A percentile compares a stretch with the other conserved stretches of the same genome.
Conservation (phyloP, 1,139 yeast genomes). For the Kurtzmaniella quercitrusa region DNA sequence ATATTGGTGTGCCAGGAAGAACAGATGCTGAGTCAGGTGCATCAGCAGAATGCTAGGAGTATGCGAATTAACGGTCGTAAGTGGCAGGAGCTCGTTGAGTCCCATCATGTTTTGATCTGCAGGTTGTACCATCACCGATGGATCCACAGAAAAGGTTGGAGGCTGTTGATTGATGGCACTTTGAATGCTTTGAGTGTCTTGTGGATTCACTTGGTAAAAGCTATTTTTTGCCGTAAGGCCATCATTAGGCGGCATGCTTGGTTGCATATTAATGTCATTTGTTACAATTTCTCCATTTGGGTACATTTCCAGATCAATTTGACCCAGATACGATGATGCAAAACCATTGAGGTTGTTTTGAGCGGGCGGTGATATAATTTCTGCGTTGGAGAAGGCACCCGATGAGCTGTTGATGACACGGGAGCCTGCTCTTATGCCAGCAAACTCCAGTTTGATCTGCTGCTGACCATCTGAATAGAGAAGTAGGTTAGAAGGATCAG, state of each 20-base stretch:
- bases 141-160: neutral
- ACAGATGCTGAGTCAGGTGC: conserved; percentile 44
- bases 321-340: neutral
- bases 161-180: neutral
- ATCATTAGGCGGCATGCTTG: neutral
- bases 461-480: neutral
- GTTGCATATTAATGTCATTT: neutral
- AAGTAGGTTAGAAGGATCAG: neutral
- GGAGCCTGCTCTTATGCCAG: neutral
- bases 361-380: neutral
- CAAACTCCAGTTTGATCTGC: neutral
- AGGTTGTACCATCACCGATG: conserved; percentile 8
- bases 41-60: conserved; percentile 41
- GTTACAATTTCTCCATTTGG: neutral
- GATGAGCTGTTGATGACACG: neutral
- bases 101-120: conserved; percentile 1
- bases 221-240: neutral
- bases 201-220: neutral
- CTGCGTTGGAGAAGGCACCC: neutral
- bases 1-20: conserved; percentile 44
- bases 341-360: neutral
- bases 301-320: neutral
- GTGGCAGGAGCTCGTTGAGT: conserved; percentile 35
- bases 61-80: conserved; percentile 44
- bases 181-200: neutral